These are phyloP conservation scores for Chalara sp. DNA, from an alignment of 2,329 filamentous ascomycete genomes.

Conservation along the genomic window DNA sequence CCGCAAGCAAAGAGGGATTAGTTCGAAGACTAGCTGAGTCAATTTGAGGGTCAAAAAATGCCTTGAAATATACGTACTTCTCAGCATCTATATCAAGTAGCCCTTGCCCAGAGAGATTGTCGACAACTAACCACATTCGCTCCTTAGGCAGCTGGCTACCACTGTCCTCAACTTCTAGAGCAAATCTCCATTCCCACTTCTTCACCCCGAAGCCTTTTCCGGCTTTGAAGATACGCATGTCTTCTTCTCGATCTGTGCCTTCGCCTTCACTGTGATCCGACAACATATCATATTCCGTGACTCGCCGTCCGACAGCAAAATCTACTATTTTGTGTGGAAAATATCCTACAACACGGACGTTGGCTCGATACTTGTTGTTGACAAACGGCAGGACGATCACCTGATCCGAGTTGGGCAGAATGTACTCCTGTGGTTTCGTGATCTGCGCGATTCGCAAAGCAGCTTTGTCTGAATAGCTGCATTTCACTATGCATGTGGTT, in stretches of 20 bases:
- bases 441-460: constrained; percentile 4
- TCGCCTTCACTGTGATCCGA: constrained; percentile 33
- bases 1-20: constrained; percentile 39
- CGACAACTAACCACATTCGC: constrained; percentile 62
- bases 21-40: constrained; percentile 43
- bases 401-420: constrained; percentile 4
- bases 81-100: constrained; percentile 47
- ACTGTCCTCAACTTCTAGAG: constrained; percentile 69
- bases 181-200: constrained; percentile 79
- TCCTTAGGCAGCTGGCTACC: constrained; percentile 32
- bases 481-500: constrained; percentile 34
- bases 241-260: constrained; percentile 21
- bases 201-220: constrained; percentile 17
- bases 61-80: constrained; percentile 36
- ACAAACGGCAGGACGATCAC: constrained; percentile 57
- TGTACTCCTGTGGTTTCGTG: not conserved
- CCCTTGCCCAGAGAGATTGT: constrained; percentile 48
- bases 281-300: constrained; percentile 42
- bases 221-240: constrained; percentile 10
- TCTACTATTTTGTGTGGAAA: constrained; percentile 62
- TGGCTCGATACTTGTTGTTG: constrained; percentile 62
- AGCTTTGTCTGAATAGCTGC: constrained; percentile 34
- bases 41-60: constrained; percentile 1
- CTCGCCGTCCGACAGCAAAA: constrained; percentile 51
- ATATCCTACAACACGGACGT: constrained; percentile 77